phyloP scores from a whole-genome alignment of 2,329 filamentous ascomycete genomes.

The Corynespora cassiicola region DNA sequence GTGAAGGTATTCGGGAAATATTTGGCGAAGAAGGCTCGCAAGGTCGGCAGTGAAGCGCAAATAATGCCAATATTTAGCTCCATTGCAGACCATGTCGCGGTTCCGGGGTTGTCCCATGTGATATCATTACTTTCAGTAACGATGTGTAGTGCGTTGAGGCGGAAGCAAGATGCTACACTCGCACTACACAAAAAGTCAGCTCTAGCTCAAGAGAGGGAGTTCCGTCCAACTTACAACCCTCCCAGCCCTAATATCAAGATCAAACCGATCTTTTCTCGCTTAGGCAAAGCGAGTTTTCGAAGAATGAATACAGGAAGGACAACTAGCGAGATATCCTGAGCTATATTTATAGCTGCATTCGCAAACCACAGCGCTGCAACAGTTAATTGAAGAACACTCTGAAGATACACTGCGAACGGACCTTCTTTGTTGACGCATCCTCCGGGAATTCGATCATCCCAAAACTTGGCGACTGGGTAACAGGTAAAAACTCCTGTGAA shows the following conservation, averaged over 20 bases:
- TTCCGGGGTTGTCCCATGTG: conserved; percentile 26
- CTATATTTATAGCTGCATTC: conserved; percentile 23
- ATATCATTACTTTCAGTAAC: conserved; percentile 18
- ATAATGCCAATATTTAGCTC: conserved; percentile 28
- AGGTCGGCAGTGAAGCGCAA: conserved; percentile 26
- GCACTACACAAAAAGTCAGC: conserved; percentile 10
- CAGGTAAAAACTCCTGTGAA: conserved; percentile 18
- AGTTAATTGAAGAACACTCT: too few relatives aligned
- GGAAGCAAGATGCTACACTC: conserved; percentile 24
- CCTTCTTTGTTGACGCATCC: conserved; percentile 21
- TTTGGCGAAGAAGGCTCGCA: conserved; percentile 20
- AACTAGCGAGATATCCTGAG: conserved; percentile 19
- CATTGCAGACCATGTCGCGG: conserved; percentile 25
- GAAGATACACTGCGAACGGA: too few relatives aligned
- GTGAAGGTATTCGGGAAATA: conserved; percentile 13
- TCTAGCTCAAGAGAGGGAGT: neutral
- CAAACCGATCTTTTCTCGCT: conserved; percentile 31
- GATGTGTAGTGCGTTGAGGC: conserved; percentile 23
- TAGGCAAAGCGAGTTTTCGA: conserved; percentile 28
- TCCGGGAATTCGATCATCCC: conserved; percentile 21
- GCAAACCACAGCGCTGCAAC: conserved; percentile 18
- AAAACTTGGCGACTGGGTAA: conserved; percentile 23
- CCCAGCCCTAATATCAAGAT: conserved; percentile 39
- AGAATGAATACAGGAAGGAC: conserved; percentile 24
- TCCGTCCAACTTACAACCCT: conserved; percentile 30